Evolutionary conservation across 352 stramenopile genomes (phyloP).

Genomic region (Pythium scleroteichum): DNA sequence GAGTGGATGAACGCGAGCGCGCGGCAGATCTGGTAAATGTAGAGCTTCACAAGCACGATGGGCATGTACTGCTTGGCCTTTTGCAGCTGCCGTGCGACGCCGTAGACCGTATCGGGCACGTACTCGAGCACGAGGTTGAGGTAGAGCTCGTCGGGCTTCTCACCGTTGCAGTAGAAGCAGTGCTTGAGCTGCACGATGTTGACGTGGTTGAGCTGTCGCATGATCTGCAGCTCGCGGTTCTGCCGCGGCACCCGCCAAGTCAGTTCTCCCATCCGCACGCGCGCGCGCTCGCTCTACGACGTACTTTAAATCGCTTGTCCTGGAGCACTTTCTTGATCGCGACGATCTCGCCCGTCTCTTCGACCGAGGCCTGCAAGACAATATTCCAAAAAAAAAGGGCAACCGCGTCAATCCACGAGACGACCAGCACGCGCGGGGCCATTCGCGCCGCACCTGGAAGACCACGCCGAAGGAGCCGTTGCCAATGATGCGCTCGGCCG

Average conservation of each 20-base stretch:
- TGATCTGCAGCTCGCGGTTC: conserved; percentile 99
- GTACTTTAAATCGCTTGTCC: conserved; percentile 98
- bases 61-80: conserved; percentile 97
- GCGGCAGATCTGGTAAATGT: conserved; percentile 99
- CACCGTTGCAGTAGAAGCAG: conserved; percentile 98
- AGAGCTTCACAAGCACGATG: conserved; percentile 98
- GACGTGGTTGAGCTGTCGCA: conserved; percentile 97
- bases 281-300: not conserved
- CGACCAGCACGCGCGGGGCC: not conserved
- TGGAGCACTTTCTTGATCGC: conserved; percentile 99
- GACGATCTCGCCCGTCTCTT: conserved; percentile 97
- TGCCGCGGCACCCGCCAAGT: conserved; percentile 18
- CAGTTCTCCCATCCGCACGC: too few species aligned
- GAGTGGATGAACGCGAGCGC: conserved; percentile 98
- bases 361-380: conserved; percentile 81
- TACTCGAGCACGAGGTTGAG: conserved; percentile 99
- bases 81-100: conserved; percentile 94
- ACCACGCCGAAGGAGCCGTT: conserved; percentile 99
- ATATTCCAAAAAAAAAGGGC: too few species aligned
- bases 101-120: conserved; percentile 99
- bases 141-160: conserved; percentile 97
- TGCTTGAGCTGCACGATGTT: conserved; percentile 99
- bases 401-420: too few species aligned
- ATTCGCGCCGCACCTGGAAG: conserved; percentile 80
- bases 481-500: conserved; percentile 98